Evolutionary conservation across 495 filamentous ascomycete species (phyloP).

Genomic region (Penicillium bovifimosum): DNA sequence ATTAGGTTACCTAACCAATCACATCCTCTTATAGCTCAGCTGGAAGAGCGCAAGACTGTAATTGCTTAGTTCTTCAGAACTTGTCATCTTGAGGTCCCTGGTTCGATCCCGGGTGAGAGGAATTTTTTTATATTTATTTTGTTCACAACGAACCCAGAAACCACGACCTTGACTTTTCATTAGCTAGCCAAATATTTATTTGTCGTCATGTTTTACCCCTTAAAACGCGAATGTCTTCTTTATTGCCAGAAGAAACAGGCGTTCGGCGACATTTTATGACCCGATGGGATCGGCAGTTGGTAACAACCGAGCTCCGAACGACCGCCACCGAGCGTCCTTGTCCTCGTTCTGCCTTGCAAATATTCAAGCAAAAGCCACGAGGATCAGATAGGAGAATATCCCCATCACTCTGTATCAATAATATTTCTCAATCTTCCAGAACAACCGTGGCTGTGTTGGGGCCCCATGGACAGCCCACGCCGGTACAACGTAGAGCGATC

Average conservation of each 20-base stretch:
- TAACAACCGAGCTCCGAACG: no score
- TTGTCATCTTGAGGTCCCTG: conserved; percentile 2
- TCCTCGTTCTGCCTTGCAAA: background rate
- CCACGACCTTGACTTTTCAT: no score
- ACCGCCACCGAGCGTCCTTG: no score
- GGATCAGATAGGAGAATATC: background rate
- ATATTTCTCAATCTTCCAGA: background rate
- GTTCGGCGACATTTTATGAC: no score
- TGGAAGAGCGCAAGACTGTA: conserved; percentile 6
- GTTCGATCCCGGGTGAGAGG: conserved; percentile 5
- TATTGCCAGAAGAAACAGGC: no score
- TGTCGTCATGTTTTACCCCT: no score
- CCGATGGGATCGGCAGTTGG: no score
- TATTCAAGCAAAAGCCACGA: background rate
- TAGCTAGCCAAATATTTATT: no score
- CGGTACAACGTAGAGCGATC: conserved; percentile 30
- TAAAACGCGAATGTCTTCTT: no score
- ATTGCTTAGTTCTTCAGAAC: background rate
- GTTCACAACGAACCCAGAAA: no score
- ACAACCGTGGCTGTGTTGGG: no score
- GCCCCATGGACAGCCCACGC: conserved; percentile 8
- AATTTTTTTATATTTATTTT: background rate
- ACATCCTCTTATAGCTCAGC: conserved; percentile 3
- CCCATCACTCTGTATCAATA: background rate
- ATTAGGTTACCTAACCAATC: no score